Evolutionary conservation across 768 basidiomycete species (phyloP).

Genomic region (Lactarius akahatsu): DNA sequence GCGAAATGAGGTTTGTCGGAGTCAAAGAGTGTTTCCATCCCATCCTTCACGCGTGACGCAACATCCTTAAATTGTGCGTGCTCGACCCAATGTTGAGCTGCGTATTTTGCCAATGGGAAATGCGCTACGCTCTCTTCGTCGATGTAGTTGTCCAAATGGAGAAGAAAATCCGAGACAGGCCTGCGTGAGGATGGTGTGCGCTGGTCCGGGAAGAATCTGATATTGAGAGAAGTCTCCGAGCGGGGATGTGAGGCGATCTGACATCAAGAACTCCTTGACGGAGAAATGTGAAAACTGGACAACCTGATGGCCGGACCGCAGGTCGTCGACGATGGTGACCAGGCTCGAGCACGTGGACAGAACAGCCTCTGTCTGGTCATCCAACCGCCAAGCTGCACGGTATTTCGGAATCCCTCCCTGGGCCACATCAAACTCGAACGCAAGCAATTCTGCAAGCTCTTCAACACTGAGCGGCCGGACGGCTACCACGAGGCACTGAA

Average conservation of each 20-base stretch:
- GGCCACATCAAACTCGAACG: neutral
- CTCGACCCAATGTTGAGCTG: neutral
- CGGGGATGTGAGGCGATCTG: neutral
- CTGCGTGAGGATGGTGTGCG: neutral
- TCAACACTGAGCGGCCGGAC: neutral
- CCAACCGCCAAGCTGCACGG: neutral
- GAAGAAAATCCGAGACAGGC: neutral
- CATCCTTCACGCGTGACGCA: neutral
- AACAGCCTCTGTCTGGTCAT: neutral
- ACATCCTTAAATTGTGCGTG: neutral
- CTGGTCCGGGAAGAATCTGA: neutral
- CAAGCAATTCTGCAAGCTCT: neutral
- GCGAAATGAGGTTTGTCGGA: neutral
- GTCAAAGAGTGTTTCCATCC: neutral
- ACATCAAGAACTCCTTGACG: neutral
- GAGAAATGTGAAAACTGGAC: slow-evolving; percentile 1
- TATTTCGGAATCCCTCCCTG: neutral
- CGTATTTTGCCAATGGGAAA: neutral
- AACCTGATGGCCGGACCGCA: neutral
- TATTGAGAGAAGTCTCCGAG: neutral
- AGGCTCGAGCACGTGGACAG: neutral
- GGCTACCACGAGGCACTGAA: neutral
- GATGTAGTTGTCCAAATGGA: neutral
- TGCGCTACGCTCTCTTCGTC: neutral
- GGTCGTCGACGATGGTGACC: neutral